Conservation (phyloP, 345 rosid genomes). For the Isatis tinctoria region DNA sequence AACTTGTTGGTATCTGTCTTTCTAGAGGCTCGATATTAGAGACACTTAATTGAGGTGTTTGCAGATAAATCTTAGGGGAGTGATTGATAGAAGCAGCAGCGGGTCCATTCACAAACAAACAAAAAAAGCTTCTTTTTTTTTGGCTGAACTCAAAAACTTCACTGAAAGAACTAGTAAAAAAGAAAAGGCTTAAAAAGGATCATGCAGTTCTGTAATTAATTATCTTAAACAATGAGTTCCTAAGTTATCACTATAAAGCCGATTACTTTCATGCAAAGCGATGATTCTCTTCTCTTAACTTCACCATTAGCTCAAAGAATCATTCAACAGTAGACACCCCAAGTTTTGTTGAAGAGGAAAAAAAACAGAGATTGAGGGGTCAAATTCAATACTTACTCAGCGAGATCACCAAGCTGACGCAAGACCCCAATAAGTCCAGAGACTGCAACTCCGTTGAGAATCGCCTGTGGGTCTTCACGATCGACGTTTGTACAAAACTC, state of each 20-base stretch:
- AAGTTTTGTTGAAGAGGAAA: not conserved
- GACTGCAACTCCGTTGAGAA: constrained; percentile 76
- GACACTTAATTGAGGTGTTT: not conserved
- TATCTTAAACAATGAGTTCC: not conserved
- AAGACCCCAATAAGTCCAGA: constrained; percentile 91
- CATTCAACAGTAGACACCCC: constrained; percentile 19
- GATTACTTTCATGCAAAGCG: constrained; percentile 22
- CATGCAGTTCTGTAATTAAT: constrained; percentile 1
- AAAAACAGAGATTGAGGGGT: not conserved
- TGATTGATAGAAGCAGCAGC: too few relatives aligned
- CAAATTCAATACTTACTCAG: constrained; percentile 55
- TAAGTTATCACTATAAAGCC: not conserved
- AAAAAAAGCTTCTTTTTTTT: constrained; percentile 3
- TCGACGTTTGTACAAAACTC: constrained; percentile 50
- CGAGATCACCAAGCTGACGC: constrained; percentile 97
- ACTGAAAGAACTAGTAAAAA: not conserved
- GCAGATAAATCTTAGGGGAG: too few relatives aligned
- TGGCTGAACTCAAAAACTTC: not conserved
- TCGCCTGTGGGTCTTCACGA: constrained; percentile 73
- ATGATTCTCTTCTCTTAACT: constrained; percentile 18
- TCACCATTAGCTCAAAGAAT: constrained; percentile 29
- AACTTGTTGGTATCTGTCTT: not conserved
- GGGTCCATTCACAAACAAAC: not conserved
- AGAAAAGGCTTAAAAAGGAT: not conserved
- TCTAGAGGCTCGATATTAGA: not conserved